phyloP scores from a whole-genome alignment of 345 rosid genomes.

The Linum trigynum region DNA sequence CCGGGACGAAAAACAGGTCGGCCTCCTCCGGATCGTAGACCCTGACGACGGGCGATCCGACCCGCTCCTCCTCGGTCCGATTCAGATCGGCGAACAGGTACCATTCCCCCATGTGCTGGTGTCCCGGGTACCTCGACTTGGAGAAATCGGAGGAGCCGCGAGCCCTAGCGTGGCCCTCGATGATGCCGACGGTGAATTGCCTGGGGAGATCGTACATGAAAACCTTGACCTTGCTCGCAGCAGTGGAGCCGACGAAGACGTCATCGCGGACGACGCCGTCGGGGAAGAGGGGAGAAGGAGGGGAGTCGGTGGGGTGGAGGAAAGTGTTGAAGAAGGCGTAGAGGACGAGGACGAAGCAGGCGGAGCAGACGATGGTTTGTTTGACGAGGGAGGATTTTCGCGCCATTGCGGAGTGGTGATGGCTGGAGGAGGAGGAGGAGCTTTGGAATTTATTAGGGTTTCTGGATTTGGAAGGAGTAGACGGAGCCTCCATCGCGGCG shows the following conservation, averaged over 20 bases:
- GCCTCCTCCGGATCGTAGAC: conserved; percentile 77
- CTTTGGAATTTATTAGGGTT: too few species aligned
- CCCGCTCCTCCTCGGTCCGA: conserved; percentile 46
- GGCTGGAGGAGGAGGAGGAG: not conserved
- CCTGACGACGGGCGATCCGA: conserved; percentile 51
- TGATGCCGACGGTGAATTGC: conserved; percentile 67
- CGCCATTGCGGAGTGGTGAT: conserved; percentile 29
- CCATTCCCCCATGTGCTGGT: conserved; percentile 99
- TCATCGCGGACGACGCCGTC: not conserved
- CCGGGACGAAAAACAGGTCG: conserved; percentile 78
- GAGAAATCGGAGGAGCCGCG: conserved; percentile 56
- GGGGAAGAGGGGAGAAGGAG: conserved; percentile 16
- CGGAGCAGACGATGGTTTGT: conserved; percentile 35
- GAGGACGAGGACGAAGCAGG: conserved; percentile 47
- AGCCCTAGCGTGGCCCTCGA: conserved; percentile 64
- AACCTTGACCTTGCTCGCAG: conserved; percentile 28
- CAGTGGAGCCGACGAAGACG: not conserved
- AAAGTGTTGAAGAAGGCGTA: conserved; percentile 58
- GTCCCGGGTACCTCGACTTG: conserved; percentile 72
- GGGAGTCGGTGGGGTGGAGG: conserved; percentile 30
- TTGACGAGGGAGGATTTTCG: conserved; percentile 76
- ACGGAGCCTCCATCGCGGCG: not conserved
- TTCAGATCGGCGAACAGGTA: conserved; percentile 61
- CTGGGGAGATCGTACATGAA: conserved; percentile 83
- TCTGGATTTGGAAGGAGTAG: too few species aligned